Evolutionary conservation across 2,329 filamentous ascomycete genomes (phyloP).

Genomic region (Aspergillus terreus): DNA sequence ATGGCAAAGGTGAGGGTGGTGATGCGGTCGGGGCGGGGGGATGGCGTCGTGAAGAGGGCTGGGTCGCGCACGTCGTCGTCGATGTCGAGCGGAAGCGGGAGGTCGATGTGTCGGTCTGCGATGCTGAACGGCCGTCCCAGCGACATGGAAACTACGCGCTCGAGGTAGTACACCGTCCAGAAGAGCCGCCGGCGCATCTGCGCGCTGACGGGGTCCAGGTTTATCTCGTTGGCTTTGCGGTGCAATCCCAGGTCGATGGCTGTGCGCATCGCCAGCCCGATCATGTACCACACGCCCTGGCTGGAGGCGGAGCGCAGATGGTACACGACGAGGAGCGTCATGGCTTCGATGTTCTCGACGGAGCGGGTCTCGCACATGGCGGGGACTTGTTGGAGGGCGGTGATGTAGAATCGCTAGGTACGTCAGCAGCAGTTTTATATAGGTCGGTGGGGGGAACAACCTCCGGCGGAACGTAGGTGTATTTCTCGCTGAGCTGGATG

Average conservation of each 20-base stretch:
- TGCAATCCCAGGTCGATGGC: conserved; percentile 52
- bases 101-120: conserved; percentile 50
- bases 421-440: too few relatives aligned
- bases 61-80: conserved; percentile 41
- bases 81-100: conserved; percentile 45
- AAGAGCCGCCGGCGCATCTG: conserved; percentile 49
- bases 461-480: conserved; percentile 42
- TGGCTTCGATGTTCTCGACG: conserved; percentile 51
- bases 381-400: conserved; percentile 48
- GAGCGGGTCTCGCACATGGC: conserved; percentile 48
- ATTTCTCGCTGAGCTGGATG: conserved; percentile 47
- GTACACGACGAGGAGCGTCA: conserved; percentile 50
- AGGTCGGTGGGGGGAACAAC: conserved; percentile 18
- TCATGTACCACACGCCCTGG: conserved; percentile 54
- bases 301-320: conserved; percentile 50
- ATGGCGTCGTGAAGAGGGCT: conserved; percentile 27
- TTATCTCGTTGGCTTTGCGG: conserved; percentile 44
- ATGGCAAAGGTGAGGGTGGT: conserved; percentile 42
- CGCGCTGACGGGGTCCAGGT: conserved; percentile 39
- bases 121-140: conserved; percentile 51
- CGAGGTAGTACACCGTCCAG: conserved; percentile 52
- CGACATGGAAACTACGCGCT: conserved; percentile 49
- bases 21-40: conserved; percentile 19
- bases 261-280: conserved; percentile 52
- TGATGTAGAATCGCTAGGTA: conserved; percentile 46